phyloP scores from a whole-genome alignment of 1,284 basidiomycete genomes.

The Papiliotrema terrestris region DNA sequence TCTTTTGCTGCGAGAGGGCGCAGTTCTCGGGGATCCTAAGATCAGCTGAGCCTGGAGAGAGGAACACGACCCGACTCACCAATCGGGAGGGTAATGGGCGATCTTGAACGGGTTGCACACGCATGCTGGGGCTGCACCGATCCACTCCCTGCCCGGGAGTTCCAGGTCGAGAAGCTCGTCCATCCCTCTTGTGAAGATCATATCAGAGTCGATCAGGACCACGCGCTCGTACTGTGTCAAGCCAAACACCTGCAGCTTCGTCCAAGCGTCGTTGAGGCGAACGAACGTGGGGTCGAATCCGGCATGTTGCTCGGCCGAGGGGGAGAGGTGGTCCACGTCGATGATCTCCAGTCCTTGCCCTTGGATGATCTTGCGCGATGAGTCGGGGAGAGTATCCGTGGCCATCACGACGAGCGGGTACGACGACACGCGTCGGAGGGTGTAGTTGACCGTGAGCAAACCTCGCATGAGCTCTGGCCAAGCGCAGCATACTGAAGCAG shows the following conservation, averaged over 20 bases:
- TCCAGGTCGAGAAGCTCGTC: constrained; percentile 80
- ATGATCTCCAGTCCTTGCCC: constrained; percentile 57
- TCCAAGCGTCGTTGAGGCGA: constrained; percentile 84
- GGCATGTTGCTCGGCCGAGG: constrained; percentile 54
- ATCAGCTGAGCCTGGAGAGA: constrained; percentile 1
- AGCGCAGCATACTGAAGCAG: not conserved
- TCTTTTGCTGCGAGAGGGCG: constrained; percentile 64
- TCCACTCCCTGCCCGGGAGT: constrained; percentile 61
- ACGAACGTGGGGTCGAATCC: constrained; percentile 36
- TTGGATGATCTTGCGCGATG: constrained; percentile 56
- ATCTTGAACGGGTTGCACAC: constrained; percentile 87
- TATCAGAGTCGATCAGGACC: constrained; percentile 84
- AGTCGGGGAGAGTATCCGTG: constrained; percentile 60
- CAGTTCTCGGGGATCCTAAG: constrained; percentile 84
- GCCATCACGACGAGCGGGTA: constrained; percentile 82
- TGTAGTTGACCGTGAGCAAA: constrained; percentile 65
- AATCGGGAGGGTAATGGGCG: constrained; percentile 80
- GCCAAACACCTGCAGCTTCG: constrained; percentile 77
- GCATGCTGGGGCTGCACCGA: constrained; percentile 84
- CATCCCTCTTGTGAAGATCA: constrained; percentile 83
- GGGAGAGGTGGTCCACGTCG: constrained; percentile 62
- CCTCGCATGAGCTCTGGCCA: constrained; percentile 21
- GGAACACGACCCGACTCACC: constrained; percentile 56
- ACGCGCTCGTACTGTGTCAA: constrained; percentile 74
- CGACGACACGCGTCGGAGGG: constrained; percentile 62